Evolutionary conservation across 495 filamentous ascomycete genomes (phyloP).

Genomic region (Aspergillus avenaceus): DNA sequence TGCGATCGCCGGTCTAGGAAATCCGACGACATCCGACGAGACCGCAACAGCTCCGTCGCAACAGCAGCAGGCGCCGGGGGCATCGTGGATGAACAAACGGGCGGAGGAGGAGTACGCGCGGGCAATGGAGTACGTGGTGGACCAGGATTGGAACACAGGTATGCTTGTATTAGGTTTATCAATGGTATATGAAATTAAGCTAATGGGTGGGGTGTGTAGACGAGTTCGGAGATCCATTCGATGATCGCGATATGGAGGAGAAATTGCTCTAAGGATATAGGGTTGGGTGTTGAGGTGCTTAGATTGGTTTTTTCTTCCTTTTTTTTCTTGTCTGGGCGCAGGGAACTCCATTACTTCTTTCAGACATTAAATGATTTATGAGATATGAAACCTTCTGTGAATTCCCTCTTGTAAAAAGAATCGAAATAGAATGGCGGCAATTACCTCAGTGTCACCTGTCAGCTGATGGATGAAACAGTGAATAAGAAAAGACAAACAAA

Average conservation of each 20-base stretch:
- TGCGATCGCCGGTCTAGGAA: conserved; percentile 3
- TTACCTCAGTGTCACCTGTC: too few species aligned
- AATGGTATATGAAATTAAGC: neutral
- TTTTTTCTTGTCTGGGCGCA: neutral
- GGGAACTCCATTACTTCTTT: neutral
- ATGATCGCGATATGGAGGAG: conserved; percentile 58
- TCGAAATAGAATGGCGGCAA: too few species aligned
- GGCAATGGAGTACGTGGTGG: conserved; percentile 43
- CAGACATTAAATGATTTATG: conserved; percentile 23
- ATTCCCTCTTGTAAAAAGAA: too few species aligned
- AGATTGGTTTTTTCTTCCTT: neutral
- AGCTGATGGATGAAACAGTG: too few species aligned
- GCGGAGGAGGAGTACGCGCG: conserved; percentile 58
- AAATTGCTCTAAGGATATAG: conserved; percentile 43
- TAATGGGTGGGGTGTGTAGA: conserved; percentile 21
- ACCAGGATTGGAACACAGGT: conserved; percentile 47
- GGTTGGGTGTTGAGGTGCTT: conserved; percentile 5
- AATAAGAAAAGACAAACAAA: too few species aligned
- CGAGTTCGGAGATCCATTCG: conserved; percentile 55
- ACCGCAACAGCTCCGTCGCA: too few species aligned
- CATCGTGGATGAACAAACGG: conserved; percentile 56
- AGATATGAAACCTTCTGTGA: too few species aligned
- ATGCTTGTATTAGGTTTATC: neutral
- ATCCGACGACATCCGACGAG: neutral
- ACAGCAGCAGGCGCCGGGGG: conserved; percentile 25